Conservation (phyloP, 2,329 filamentous ascomycete genomes). For the Ramichloridium luteum region DNA sequence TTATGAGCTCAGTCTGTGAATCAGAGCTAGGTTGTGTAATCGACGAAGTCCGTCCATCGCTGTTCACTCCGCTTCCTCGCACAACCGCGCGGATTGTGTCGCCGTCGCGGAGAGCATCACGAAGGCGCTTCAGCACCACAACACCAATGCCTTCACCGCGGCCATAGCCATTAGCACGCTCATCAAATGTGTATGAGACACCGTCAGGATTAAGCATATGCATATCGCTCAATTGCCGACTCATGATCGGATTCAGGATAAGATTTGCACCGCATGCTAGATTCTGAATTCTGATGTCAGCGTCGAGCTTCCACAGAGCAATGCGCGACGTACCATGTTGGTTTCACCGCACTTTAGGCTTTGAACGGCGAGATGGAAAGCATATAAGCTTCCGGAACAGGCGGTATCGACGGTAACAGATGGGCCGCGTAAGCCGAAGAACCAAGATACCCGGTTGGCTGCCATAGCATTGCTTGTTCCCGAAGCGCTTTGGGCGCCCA, state of each 20-base stretch:
- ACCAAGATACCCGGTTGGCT: slow-evolving; percentile 11
- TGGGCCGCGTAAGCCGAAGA: slow-evolving; percentile 10
- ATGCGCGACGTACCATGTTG: slow-evolving; percentile 3
- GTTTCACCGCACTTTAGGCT: slow-evolving; percentile 6
- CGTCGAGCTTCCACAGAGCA: too few species aligned
- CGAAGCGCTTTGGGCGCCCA: too few species aligned
- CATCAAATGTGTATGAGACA: slow-evolving; percentile 19
- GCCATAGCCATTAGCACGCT: slow-evolving; percentile 38
- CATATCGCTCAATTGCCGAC: slow-evolving; percentile 3
- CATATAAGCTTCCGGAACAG: slow-evolving; percentile 8
- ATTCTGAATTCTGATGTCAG: too few species aligned
- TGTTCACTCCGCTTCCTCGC: slow-evolving; percentile 23
- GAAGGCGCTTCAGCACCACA: slow-evolving; percentile 22
- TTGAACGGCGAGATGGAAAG: slow-evolving; percentile 10
- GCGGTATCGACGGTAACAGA: slow-evolving; percentile 11
- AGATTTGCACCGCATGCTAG: slow-evolving; percentile 5
- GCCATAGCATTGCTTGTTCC: too few species aligned
- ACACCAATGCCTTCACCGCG: slow-evolving; percentile 42
- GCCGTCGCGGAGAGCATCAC: slow-evolving; percentile 8
- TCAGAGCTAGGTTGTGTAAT: slow-evolving; percentile 27
- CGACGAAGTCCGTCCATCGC: slow-evolving; percentile 26
- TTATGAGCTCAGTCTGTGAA: slow-evolving; percentile 26
- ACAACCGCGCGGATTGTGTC: slow-evolving; percentile 25
- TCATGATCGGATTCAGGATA: slow-evolving; percentile 6
- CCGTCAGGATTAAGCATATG: slow-evolving; percentile 25